These are phyloP conservation scores for Neurospora sp. DNA, from an alignment of 495 filamentous ascomycete genomes.

Conservation along the genomic window DNA sequence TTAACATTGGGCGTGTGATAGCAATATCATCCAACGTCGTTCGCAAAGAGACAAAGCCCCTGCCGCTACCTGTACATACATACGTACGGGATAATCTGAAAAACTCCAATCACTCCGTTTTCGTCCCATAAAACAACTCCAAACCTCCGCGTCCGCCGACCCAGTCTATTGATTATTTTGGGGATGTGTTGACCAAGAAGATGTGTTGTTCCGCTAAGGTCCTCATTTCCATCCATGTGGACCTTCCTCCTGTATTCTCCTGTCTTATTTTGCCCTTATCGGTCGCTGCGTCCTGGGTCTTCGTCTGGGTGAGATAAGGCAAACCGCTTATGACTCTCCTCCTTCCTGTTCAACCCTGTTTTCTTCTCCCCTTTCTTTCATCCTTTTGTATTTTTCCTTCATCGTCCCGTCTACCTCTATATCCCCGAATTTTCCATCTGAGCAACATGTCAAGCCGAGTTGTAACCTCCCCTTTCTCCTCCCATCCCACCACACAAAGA, in stretches of 20 bases:
- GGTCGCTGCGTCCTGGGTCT: neutral
- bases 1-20: neutral
- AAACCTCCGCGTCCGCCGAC: neutral
- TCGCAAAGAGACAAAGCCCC: neutral
- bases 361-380: neutral
- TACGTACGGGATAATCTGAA: neutral
- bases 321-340: neutral
- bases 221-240: neutral
- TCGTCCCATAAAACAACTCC: neutral
- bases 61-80: neutral
- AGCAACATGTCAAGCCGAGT: neutral
- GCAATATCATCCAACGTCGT: neutral
- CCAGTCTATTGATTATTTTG: neutral
- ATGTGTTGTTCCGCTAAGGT: neutral
- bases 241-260: neutral
- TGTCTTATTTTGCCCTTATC: neutral
- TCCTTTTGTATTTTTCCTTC: neutral
- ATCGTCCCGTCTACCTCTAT: neutral
- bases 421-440: neutral
- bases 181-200: neutral
- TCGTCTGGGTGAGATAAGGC: neutral
- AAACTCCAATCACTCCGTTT: neutral
- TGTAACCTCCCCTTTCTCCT: neutral
- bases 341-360: neutral
- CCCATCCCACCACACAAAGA: neutral